Evolutionary conservation across 2,329 filamentous ascomycete species (phyloP), one percentile per base, ranked within the genome.

Genomic region (Paramyrothecium roridum): DNA sequence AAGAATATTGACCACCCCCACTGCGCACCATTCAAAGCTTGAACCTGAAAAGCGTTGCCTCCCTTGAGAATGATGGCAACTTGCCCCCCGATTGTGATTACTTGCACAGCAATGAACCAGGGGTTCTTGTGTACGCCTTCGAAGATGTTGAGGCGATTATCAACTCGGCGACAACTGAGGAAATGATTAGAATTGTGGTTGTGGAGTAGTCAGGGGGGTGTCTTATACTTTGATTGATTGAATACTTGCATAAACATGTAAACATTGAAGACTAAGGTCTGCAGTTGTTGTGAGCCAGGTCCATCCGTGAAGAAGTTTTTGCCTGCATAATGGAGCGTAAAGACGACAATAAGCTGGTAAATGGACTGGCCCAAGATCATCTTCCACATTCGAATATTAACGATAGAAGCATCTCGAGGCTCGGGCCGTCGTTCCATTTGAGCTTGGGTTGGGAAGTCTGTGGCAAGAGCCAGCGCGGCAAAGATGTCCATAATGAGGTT

Each of bases 201-300:
- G n/a, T n/a, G n/a, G n/a, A n/a, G n/a, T n/a, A n/a, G n/a, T n/a
- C n/a, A n/a, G 37, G 37, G 37, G n/a, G 37, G n/a, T 49, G 10
- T 6, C n/a, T 48, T 50, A 49, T 52, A 56, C 54, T 69, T 93
- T 73, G 90, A 83, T 63, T 91, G 84, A 64, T 95, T 93, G 79
- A 93, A 93, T 59, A 95, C 90, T 61, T 93, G 90, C 88, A 93
- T 91, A 88, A 89, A 93, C 48, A 93, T 88, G 62, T 93, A 93
- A 0, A 88, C 89, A 72, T 93, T 95, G 78, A 93, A 93, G 6
- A 93, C 86, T 12, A 93, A 77, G 1, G 89, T 91, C 54, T 84
- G 73, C 20, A 78, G 70, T 21, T 71, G 68, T 47, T 73, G 67
- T 7, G 67, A 69, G 50, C 79, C 74, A 65, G 46, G 87, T 13